Evolutionary conservation across 192 early-diverging fungal species (phyloP).

Genomic region (Coemansia javaensis): DNA sequence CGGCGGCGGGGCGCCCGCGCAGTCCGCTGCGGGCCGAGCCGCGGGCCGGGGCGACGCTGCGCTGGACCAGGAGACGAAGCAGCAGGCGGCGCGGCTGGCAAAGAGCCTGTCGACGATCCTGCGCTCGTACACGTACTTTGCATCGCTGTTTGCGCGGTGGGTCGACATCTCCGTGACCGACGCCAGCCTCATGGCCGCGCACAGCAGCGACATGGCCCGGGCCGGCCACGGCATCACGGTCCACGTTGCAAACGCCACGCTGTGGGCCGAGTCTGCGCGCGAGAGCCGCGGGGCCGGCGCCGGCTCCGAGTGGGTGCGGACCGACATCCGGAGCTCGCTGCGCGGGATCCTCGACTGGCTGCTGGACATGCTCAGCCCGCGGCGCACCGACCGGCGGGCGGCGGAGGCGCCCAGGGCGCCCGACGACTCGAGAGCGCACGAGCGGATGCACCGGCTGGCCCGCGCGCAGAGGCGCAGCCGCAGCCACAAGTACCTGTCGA

Average conservation of each 20-base stretch:
- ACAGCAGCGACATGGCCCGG: constrained; percentile 37
- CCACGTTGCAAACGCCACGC: constrained; percentile 21
- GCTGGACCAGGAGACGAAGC: constrained; percentile 22
- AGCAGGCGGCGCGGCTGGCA: constrained; percentile 36
- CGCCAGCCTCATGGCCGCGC: constrained; percentile 32
- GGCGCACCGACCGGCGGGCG: neutral
- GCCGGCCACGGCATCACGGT: constrained; percentile 43
- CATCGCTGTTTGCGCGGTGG: constrained; percentile 46
- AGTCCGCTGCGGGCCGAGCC: neutral
- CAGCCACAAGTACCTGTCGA: constrained; percentile 39
- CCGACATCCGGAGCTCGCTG: constrained; percentile 24
- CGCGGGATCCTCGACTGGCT: constrained; percentile 26
- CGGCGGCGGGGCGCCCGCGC: neutral
- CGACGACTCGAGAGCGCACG: neutral
- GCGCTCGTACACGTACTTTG: constrained; percentile 46
- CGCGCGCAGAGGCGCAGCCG: constrained; percentile 11
- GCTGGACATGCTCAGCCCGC: constrained; percentile 13
- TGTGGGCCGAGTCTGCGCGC: constrained; percentile 48
- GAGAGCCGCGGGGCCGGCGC: constrained; percentile 12
- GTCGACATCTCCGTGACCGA: constrained; percentile 40
- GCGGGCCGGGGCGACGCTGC: constrained; percentile 1
- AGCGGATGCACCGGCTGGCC: constrained; percentile 6
- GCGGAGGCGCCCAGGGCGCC: neutral
- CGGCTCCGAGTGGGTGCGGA: constrained; percentile 11
- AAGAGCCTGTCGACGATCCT: constrained; percentile 30